Conservation (phyloP, 1,139 yeast genomes). For the Pichia sp. region DNA sequence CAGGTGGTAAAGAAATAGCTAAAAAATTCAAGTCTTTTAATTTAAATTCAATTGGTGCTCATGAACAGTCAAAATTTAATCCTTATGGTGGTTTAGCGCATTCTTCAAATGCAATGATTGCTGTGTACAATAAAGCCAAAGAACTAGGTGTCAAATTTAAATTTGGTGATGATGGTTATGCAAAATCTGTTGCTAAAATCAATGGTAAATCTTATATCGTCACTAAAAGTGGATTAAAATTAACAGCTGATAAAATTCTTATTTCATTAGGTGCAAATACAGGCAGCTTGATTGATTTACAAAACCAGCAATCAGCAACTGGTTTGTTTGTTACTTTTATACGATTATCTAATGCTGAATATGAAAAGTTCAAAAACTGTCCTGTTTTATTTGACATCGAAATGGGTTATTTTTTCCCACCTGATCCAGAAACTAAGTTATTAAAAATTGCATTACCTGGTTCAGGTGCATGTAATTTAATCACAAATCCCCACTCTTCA, state of each 20-base stretch:
- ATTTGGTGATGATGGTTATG: conserved; percentile 30
- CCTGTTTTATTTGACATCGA: not conserved
- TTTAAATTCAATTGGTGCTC: conserved; percentile 23
- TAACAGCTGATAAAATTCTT: conserved; percentile 30
- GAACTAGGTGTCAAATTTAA: conserved; percentile 30
- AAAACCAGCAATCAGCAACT: conserved; percentile 33
- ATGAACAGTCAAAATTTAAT: conserved; percentile 27
- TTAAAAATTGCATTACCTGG: not conserved
- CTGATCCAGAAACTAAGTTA: not conserved
- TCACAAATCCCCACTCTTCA: not conserved
- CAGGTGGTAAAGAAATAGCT: conserved; percentile 29
- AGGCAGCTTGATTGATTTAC: conserved; percentile 29
- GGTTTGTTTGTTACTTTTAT: conserved; percentile 36
- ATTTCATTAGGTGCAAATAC: conserved; percentile 33
- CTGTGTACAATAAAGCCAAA: conserved; percentile 25
- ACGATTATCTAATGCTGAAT: conserved; percentile 28
- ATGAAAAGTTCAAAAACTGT: conserved; percentile 5
- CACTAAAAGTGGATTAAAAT: conserved; percentile 23
- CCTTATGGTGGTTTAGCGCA: conserved; percentile 33
- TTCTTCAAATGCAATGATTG: conserved; percentile 30
- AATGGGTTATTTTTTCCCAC: not conserved
- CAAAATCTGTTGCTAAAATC: conserved; percentile 11
- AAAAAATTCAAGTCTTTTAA: conserved; percentile 27
- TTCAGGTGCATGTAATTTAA: not conserved
- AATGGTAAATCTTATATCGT: conserved; percentile 20